Base-by-base conservation (phyloP, 2,329 filamentous ascomycete genomes). In the Aureobasidium sp. region DNA sequence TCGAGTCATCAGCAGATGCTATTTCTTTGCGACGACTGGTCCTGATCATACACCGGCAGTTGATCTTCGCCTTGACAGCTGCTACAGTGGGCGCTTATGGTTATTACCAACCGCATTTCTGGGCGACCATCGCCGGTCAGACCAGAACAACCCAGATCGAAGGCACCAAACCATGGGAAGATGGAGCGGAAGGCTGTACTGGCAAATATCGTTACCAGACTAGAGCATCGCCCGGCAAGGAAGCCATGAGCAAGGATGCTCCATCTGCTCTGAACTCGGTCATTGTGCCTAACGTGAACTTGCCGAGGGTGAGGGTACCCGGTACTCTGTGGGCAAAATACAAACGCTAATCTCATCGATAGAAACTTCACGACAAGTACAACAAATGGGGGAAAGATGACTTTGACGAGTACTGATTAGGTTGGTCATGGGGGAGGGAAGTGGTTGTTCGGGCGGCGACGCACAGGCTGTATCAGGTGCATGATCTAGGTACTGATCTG, bases 331-430 rank as follows among this genome's bases (percentile, higher is more conserved):
- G 20, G 14, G 20, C 8, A 2, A 60, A 29, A 25, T 17, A 36
- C 3, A 20, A 29, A 31, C 45, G 42, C 34, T 51, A 15, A 51
- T 11, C 22, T 29, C 15, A n/a, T 14, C 5, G 56, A 63, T 71
- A 95, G 90, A 83, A 88, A 71, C 85, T 96, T 67, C 94, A 99
- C 80, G 94, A 97, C 70, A 88, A 88, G 81, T 97, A 88, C 86
- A 99, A 99, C 89, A 99, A 99, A 84, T 97, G 90, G 86, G 94
- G 94, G 77, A 97, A 97, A 86, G 94, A 97, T 69, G 92, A 90
- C 69, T 97, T 89, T 79, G 51, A 62, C n/a, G 49, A 56, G 11
- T 55, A 37, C 8, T 56, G 14, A 12, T 34, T 34, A 34, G 31
- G 41, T n/a, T n/a, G n/a, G n/a, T n/a, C n/a, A n/a, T n/a, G n/a